Base-by-base conservation (phyloP, 345 rosid species). In the Angophora floribunda region DNA sequence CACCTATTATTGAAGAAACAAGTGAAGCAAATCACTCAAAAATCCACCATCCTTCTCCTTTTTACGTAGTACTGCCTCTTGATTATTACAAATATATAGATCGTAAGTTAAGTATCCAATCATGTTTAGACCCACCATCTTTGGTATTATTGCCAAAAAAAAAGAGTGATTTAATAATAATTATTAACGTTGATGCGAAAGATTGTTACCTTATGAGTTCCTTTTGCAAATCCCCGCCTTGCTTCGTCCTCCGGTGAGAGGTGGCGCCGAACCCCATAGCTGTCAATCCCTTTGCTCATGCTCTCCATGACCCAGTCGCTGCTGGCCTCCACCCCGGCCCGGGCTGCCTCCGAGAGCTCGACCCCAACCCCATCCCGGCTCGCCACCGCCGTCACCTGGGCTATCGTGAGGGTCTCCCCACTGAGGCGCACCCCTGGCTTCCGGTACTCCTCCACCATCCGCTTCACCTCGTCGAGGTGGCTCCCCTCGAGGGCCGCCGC, bases 251-350 rank as follows among this genome's bases (percentile, higher is more conserved):
- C 44, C 93, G 52, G 51, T 91, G 91, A 24, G 91, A 90, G 36
- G 93, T 91, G 49, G 91, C 90, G 19, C 93, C 93, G 52, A 91
- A 91, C 41, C 93, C 93, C 93, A 52, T 91, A 91, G 61, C 91
- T 91, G 45, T 91, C 93, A 5, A 91, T 91, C 8, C 93, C 93
- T 24, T 89, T 91, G 53, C 11, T 87, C 93, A 91, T 86, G 87
- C 93, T 90, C 17, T 91, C 93, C 93, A 91, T 91, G 24, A 91
- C 93, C 93, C 93, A 91, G 52, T 91, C 91, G 86, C 91, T 90
- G 89, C 93, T 91, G 13, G 91, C 93, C 91, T 91, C 86, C 14
- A 91, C 93, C 15, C 93, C 87, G 12, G 88, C 75, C 24, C 92
- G 85, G 28, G 93, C 91, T 47, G 82, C 87, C 88, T 91, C 93